These are phyloP conservation scores for Castanea mollissima DNA, from an alignment of 306 rosid genomes.

Conservation along the genomic window DNA sequence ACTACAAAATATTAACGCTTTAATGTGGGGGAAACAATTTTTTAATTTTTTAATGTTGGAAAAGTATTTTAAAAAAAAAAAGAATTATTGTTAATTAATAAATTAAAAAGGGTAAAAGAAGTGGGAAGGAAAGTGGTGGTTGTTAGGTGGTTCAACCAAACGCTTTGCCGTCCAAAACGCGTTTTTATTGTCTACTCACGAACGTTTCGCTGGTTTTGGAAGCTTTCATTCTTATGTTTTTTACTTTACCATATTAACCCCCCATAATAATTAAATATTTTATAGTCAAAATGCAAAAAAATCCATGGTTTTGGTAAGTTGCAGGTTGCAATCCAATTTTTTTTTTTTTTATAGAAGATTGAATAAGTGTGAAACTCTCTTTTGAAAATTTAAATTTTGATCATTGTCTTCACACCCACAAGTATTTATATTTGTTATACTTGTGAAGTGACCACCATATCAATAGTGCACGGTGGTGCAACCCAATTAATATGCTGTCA, in stretches of 20 bases:
- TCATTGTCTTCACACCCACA: too few relatives aligned
- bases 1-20: slow-evolving; percentile 49
- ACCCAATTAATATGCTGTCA: too few relatives aligned
- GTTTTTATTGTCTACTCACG: slow-evolving; percentile 26
- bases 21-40: slow-evolving; percentile 28
- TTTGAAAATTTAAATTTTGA: too few relatives aligned
- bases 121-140: slow-evolving; percentile 58
- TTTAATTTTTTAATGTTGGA: neutral
- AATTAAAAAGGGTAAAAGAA: slow-evolving; percentile 32
- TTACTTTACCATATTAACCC: too few relatives aligned
- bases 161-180: slow-evolving; percentile 85
- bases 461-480: too few relatives aligned
- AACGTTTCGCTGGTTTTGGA: slow-evolving; percentile 34
- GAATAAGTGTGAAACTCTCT: too few relatives aligned
- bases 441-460: too few relatives aligned
- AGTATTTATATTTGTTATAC: too few relatives aligned
- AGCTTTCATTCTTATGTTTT: slow-evolving; percentile 21
- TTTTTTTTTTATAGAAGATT: too few relatives aligned
- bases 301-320: too few relatives aligned
- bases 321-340: too few relatives aligned
- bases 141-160: slow-evolving; percentile 98
- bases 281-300: neutral
- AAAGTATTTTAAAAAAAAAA: neutral
- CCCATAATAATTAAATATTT: neutral
- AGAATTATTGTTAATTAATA: neutral